Conservation (phyloP, 1,284 basidiomycete genomes). For the Ustilago shanxiensis region DNA sequence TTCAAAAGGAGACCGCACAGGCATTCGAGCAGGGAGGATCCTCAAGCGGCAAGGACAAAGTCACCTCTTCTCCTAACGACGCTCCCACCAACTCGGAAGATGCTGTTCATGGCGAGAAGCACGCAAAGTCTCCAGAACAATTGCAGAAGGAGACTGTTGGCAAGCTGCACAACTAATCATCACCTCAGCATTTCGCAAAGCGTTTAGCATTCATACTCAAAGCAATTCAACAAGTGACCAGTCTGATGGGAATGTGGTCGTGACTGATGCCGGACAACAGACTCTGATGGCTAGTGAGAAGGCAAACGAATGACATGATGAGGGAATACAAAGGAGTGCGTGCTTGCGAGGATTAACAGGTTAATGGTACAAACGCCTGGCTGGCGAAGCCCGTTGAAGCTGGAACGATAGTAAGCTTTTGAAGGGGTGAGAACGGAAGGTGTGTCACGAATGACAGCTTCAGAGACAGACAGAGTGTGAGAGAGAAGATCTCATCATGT, state of each 20-base stretch:
- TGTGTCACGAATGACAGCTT: no score
- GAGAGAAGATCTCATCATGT: background rate
- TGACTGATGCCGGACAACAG: background rate
- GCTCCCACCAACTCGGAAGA: constrained; percentile 51
- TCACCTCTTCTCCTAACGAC: constrained; percentile 19
- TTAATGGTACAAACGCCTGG: background rate
- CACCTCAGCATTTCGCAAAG: background rate
- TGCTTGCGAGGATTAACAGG: background rate
- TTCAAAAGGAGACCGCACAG: constrained; percentile 41
- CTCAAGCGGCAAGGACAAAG: background rate
- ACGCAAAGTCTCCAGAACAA: constrained; percentile 44
- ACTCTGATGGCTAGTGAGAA: background rate
- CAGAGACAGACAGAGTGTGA: background rate
- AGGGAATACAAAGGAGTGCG: no score
- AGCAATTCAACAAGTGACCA: background rate
- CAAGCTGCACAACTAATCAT: constrained; percentile 26
- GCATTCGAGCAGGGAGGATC: constrained; percentile 17
- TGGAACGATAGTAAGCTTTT: no score
- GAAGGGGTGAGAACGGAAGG: background rate
- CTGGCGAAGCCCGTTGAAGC: no score
- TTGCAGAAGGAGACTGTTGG: constrained; percentile 52
- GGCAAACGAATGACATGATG: background rate
- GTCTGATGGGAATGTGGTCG: background rate
- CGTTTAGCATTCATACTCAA: background rate
- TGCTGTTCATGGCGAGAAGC: constrained; percentile 55